Evolutionary conservation across 345 rosid species (phyloP).

Genomic region (Garcia nutans): DNA sequence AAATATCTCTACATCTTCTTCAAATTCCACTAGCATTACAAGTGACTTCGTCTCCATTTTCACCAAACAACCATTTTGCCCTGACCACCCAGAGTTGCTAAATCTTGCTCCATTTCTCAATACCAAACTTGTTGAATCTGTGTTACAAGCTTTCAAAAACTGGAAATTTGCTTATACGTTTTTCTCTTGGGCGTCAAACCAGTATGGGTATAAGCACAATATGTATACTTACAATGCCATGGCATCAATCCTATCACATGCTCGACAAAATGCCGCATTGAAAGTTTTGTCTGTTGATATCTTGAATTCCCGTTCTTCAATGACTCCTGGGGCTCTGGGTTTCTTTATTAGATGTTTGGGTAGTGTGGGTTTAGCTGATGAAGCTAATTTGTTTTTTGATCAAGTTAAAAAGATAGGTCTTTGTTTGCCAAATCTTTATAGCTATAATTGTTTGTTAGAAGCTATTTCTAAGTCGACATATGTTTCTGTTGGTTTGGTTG

Average conservation of each 20-base stretch:
- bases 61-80: constrained; percentile 49
- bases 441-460: constrained; percentile 79
- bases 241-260: constrained; percentile 84
- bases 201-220: constrained; percentile 57
- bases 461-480: constrained; percentile 56
- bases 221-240: constrained; percentile 77
- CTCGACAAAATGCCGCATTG: constrained; percentile 83
- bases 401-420: constrained; percentile 49
- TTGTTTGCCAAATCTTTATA: constrained; percentile 65
- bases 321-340: constrained; percentile 83
- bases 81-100: constrained; percentile 45
- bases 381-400: constrained; percentile 69
- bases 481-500: constrained; percentile 50
- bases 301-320: constrained; percentile 48
- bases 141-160: constrained; percentile 43
- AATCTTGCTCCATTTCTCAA: constrained; percentile 52
- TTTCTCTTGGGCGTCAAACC: constrained; percentile 69
- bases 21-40: constrained; percentile 36
- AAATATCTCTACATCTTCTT: constrained; percentile 22
- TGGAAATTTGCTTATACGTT: constrained; percentile 59
- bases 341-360: constrained; percentile 77
- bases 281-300: constrained; percentile 45
- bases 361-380: constrained; percentile 55
- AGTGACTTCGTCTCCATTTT: constrained; percentile 47
- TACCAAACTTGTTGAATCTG: constrained; percentile 66